Evolutionary conservation across 177 flowering plant genomes (phyloP), one percentile per base, ranked within the genome.

Genomic region (Vitis hybrid): DNA sequence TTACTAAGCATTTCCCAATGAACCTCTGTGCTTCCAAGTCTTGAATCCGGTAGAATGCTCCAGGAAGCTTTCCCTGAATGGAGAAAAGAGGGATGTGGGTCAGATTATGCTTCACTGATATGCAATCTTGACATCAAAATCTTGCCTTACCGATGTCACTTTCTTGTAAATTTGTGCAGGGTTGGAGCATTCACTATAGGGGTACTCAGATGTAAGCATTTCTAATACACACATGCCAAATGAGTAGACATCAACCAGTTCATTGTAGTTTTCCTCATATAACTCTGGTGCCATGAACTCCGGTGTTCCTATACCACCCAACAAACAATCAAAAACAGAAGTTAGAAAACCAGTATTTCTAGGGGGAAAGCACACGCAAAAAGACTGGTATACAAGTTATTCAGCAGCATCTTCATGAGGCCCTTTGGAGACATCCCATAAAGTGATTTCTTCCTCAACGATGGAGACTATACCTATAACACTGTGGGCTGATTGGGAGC

Each of bases 221-320:
- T 94, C 98, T 20, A 94, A 60, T 49, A 92, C 85, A 73, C 98
- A 92, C 97, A 94, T 91, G 32, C 97, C 97, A 60, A 92, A 92
- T 51, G 98, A 87, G 82, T 94, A 92, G 50, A 94, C 83, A 63
- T 94, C 98, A 11, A 94, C 94, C 0, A 92, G 87, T 77, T 92
- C 97, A 71, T 90, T 86, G 71, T 94, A 94, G 55, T 91, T 83
- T 76, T 94, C 97, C 58, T 92, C 94, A 46, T 90, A 94, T 10
- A 93, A 53, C 66, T 93, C 98, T 17, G 96, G 98, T 55, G 98
- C 98, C 95, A 93, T 93, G 81, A 93, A 93, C 78, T 93, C 97
- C 30, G 98, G 98, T 2, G 98, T 93, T 49, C 98, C 97, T 93
- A 70, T 21, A 48, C 18, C 15, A 9, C 8, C 58, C 41, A 67